Percentiles rank a stretch among this genome's conserved stretches.
Evolutionary conservation across 352 stramenopile species (phyloP).

Genomic region (Phytophthora colocasiae): DNA sequence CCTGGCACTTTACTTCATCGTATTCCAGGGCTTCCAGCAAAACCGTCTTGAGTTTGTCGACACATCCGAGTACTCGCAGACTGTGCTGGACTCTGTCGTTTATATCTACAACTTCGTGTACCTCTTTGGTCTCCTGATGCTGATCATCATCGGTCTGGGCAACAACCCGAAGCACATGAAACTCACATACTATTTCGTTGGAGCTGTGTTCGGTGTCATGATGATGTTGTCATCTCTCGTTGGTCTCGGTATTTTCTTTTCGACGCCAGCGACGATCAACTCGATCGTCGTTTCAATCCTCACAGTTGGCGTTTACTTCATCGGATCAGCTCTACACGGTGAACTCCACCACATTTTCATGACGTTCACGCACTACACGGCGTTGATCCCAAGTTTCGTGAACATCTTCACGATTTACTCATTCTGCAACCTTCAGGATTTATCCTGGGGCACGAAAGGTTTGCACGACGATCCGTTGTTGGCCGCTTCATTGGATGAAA

Average conservation of each 20-base stretch:
- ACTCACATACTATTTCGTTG: conserved; percentile 85
- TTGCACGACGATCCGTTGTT: conserved; percentile 63
- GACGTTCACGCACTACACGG: conserved; percentile 89
- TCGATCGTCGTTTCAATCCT: conserved; percentile 73
- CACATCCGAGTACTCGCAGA: conserved; percentile 69
- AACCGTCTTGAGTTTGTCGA: conserved; percentile 84
- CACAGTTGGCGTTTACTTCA: conserved; percentile 84
- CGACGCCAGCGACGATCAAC: conserved; percentile 51
- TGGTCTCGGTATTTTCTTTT: conserved; percentile 80
- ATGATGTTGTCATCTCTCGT: conserved; percentile 85
- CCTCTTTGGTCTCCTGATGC: conserved; percentile 80
- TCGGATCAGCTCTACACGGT: conserved; percentile 79
- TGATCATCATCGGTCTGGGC: conserved; percentile 86
- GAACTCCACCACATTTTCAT: conserved; percentile 88
- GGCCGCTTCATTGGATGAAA: conserved; percentile 52
- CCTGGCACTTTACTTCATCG: conserved; percentile 86
- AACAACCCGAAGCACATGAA: conserved; percentile 92
- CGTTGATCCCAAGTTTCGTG: conserved; percentile 88
- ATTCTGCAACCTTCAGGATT: conserved; percentile 90
- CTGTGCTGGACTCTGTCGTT: conserved; percentile 66
- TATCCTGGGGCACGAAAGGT: conserved; percentile 89
- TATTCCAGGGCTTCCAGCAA: conserved; percentile 90
- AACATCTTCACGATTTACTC: conserved; percentile 93
- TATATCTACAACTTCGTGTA: conserved; percentile 87
- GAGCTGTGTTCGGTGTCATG: conserved; percentile 73